Percentiles rank a stretch among this genome's conserved stretches.
These are phyloP conservation scores for Astragalus membranaceus DNA, from an alignment of 306 rosid species.

Conservation along the genomic window DNA sequence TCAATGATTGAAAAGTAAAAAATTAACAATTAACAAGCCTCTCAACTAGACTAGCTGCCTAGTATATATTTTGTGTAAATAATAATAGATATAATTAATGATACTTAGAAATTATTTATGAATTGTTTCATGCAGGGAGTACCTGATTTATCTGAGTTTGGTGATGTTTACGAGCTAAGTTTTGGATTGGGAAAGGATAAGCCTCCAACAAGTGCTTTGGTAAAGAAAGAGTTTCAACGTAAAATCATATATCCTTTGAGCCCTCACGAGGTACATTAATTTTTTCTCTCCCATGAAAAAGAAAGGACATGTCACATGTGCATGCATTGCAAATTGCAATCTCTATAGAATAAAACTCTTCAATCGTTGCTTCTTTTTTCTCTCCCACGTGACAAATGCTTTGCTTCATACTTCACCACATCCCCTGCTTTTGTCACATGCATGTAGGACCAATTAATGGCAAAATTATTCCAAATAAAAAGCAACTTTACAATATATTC, in stretches of 20 bases:
- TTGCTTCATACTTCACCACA: background rate
- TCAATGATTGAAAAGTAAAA: slow-evolving; percentile 30
- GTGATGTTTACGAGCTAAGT: slow-evolving; percentile 60
- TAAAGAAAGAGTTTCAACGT: slow-evolving; percentile 78
- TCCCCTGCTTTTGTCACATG: slow-evolving; percentile 31
- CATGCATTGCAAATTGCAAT: slow-evolving; percentile 1
- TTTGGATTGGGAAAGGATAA: slow-evolving; percentile 67
- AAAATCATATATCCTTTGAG: slow-evolving; percentile 56
- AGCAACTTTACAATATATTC: slow-evolving; percentile 1
- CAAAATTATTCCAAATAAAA: background rate
- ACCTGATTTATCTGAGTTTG: slow-evolving; percentile 77
- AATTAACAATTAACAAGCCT: slow-evolving; percentile 9
- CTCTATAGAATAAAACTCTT: slow-evolving; percentile 8
- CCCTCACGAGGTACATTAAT: slow-evolving; percentile 62
- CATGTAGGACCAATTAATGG: slow-evolving; percentile 27
- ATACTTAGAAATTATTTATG: background rate
- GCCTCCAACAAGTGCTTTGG: slow-evolving; percentile 74
- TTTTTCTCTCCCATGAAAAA: background rate
- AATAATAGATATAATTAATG: background rate
- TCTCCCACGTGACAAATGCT: slow-evolving; percentile 16
- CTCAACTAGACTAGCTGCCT: background rate
- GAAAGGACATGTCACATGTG: background rate
- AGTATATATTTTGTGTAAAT: background rate
- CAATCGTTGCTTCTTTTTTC: too few relatives aligned
- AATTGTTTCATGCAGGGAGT: slow-evolving; percentile 46